Conservation (phyloP, 805 yeast species). For the Wickerhamomyces rabaulensis region DNA sequence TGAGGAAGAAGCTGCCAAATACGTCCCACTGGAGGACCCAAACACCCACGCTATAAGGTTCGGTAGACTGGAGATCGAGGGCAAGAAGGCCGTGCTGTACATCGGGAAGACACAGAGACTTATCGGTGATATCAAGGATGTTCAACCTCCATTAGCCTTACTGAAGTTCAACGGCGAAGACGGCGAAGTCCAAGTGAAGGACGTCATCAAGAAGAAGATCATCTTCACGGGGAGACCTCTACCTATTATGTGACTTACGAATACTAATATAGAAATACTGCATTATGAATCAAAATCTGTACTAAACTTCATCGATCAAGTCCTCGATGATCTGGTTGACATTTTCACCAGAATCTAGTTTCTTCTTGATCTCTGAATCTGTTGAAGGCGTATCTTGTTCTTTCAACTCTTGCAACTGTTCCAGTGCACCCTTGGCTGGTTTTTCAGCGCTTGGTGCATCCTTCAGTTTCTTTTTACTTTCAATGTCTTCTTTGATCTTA, state of each 20-base stretch:
- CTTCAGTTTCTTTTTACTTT: constrained; percentile 1
- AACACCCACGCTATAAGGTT: constrained; percentile 43
- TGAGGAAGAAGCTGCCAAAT: constrained; percentile 30
- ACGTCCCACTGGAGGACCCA: constrained; percentile 26
- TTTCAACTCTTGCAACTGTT: constrained; percentile 14
- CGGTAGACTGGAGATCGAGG: constrained; percentile 45
- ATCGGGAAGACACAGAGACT: constrained; percentile 69
- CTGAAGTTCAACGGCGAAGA: constrained; percentile 38
- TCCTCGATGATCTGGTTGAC: constrained; percentile 16
- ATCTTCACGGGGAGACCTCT: constrained; percentile 66
- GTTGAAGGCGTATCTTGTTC: constrained; percentile 2
- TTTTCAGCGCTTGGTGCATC: constrained; percentile 14
- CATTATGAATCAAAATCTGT: background rate
- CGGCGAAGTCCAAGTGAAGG: constrained; percentile 45
- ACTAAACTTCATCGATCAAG: constrained; percentile 7
- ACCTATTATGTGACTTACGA: constrained; percentile 57
- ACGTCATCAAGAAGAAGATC: constrained; percentile 52
- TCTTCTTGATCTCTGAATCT: constrained; percentile 5
- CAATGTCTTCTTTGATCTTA: background rate
- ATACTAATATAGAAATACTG: background rate
- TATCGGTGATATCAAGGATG: constrained; percentile 51
- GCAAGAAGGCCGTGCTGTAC: constrained; percentile 47
- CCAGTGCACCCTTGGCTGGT: constrained; percentile 22
- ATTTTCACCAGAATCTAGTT: constrained; percentile 7
- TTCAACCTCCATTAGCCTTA: constrained; percentile 64